Evolutionary conservation across 495 filamentous ascomycete genomes (phyloP).

Genomic region (Penicillium flavigenum): DNA sequence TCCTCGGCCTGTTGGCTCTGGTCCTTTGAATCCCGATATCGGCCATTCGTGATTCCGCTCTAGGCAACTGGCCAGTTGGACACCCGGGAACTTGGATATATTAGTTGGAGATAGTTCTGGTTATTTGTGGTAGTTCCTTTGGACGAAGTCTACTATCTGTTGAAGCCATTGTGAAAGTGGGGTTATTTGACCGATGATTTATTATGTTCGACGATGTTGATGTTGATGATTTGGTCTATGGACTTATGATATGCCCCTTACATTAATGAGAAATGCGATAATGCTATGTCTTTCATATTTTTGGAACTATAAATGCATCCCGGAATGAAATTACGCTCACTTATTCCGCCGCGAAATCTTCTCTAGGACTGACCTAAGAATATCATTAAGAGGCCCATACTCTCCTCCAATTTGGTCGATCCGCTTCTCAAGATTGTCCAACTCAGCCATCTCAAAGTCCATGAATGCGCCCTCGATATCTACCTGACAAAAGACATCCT

Average conservation of each 20-base stretch:
- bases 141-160: not conserved
- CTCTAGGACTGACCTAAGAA: too few species aligned
- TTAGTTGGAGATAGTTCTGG: not conserved
- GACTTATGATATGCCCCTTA: constrained; percentile 8
- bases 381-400: too few species aligned
- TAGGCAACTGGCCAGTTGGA: not conserved
- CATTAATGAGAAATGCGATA: constrained; percentile 16
- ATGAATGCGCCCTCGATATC: too few species aligned
- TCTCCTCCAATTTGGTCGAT: too few species aligned
- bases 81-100: not conserved
- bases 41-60: not conserved
- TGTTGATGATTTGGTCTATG: constrained; percentile 12
- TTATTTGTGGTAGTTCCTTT: not conserved
- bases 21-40: constrained; percentile 13
- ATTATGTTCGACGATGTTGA: constrained; percentile 4
- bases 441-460: too few species aligned
- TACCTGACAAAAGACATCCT: too few species aligned
- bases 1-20: constrained; percentile 27
- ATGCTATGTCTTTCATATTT: constrained; percentile 2
- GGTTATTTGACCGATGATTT: not conserved
- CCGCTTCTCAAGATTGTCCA: too few species aligned
- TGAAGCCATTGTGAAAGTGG: not conserved
- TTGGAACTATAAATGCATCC: not conserved
- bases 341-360: too few species aligned
- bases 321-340: too few species aligned